Conservation (phyloP, 2,329 filamentous ascomycete genomes). For the Didymella exigua region DNA sequence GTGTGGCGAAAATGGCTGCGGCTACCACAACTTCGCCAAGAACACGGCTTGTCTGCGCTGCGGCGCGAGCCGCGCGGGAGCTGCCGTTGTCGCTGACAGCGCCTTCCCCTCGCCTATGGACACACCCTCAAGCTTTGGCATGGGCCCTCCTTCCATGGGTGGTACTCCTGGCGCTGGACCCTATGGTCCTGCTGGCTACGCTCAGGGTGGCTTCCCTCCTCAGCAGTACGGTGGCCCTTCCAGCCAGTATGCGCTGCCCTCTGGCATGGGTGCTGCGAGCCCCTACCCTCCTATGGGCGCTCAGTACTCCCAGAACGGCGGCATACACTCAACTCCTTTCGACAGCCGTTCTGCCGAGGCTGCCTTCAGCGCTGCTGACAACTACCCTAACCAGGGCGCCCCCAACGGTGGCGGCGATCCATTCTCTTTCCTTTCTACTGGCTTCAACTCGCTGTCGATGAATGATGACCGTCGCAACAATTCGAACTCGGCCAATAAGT, state of each 20-base stretch:
- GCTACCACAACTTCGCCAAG: slow-evolving; percentile 99
- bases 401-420: slow-evolving; percentile 73
- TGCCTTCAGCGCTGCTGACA: slow-evolving; percentile 87
- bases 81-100: slow-evolving; percentile 92
- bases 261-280: slow-evolving; percentile 78
- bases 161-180: slow-evolving; percentile 73
- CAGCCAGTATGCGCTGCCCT: slow-evolving; percentile 87
- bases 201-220: slow-evolving; percentile 63
- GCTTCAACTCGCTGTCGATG: slow-evolving; percentile 75
- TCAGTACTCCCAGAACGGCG: slow-evolving; percentile 76
- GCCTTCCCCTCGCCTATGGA: slow-evolving; percentile 92
- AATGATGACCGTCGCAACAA: slow-evolving; percentile 61
- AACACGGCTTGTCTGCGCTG: slow-evolving; percentile 97
- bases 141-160: slow-evolving; percentile 86
- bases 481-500: slow-evolving; percentile 48
- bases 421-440: slow-evolving; percentile 78
- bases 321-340: slow-evolving; percentile 84
- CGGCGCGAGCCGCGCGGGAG: slow-evolving; percentile 90
- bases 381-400: slow-evolving; percentile 77
- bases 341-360: slow-evolving; percentile 93
- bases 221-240: slow-evolving; percentile 88
- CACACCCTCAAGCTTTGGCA: slow-evolving; percentile 78
- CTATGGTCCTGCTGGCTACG: slow-evolving; percentile 72
- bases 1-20: slow-evolving; percentile 94
- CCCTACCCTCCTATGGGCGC: slow-evolving; percentile 78